Evolutionary conservation across 192 early-diverging fungal genomes (phyloP).

Genomic region (Gonapodya sp.): DNA sequence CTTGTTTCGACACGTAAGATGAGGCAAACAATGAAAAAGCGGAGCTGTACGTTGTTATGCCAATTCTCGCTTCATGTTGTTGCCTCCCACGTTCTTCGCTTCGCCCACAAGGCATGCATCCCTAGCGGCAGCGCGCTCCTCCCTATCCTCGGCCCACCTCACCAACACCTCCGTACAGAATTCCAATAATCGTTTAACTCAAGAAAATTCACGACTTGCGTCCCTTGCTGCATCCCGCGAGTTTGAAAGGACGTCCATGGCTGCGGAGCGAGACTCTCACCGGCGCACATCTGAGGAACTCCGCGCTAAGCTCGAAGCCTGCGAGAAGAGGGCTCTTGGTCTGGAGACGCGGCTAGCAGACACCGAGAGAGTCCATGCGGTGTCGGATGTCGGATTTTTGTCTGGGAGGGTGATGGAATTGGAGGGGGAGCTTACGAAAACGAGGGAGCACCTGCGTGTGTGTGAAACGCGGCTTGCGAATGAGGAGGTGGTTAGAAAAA

Average conservation of each 20-base stretch:
- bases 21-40: conserved; percentile 32
- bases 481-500: not conserved
- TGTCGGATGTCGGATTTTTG: not conserved
- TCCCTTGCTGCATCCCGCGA: not conserved
- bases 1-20: no score
- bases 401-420: not conserved
- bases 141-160: not conserved
- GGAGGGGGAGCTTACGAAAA: conserved; percentile 28
- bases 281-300: not conserved
- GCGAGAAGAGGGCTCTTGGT: not conserved
- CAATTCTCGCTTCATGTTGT: not conserved
- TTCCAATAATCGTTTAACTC: not conserved
- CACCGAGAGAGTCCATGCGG: not conserved
- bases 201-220: not conserved
- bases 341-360: not conserved
- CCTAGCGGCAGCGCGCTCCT: not conserved
- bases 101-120: not conserved
- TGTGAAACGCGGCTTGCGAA: not conserved
- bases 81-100: not conserved
- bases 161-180: not conserved
- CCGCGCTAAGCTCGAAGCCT: not conserved
- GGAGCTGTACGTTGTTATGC: conserved; percentile 12
- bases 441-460: conserved; percentile 25
- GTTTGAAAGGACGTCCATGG: not conserved
- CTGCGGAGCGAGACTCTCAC: not conserved